Conservation (phyloP, 371 early-diverging fungal genomes). For the Syncephalastrum racemosum region DNA sequence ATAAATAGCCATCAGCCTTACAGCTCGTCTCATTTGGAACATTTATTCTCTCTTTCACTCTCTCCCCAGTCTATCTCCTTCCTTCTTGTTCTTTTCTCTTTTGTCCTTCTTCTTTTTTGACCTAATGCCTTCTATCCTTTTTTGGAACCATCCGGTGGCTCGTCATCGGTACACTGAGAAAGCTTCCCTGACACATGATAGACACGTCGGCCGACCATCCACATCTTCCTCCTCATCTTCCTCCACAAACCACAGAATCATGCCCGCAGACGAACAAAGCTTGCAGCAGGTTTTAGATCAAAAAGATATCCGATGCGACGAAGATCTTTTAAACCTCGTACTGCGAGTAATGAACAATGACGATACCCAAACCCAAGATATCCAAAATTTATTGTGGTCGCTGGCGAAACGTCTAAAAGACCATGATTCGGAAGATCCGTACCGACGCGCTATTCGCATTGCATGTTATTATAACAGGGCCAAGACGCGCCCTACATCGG, state of each 20-base stretch:
- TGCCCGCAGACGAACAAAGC: too few relatives aligned
- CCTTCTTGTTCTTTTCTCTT: background rate
- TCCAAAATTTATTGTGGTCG: too few relatives aligned
- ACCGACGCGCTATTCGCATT: conserved; percentile 12
- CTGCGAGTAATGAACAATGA: too few relatives aligned
- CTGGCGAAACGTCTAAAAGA: too few relatives aligned
- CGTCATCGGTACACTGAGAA: background rate
- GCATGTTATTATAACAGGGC: conserved; percentile 7
- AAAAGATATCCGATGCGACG: too few relatives aligned
- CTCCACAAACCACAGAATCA: too few relatives aligned
- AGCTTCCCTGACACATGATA: too few relatives aligned
- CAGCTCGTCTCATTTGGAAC: background rate
- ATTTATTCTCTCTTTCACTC: background rate
- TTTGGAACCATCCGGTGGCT: background rate
- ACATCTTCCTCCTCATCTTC: too few relatives aligned
- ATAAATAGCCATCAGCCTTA: background rate
- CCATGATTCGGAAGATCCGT: conserved; percentile 3
- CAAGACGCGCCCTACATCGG: background rate
- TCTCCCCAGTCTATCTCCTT: background rate
- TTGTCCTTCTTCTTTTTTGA: background rate
- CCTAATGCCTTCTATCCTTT: conserved; percentile 2
- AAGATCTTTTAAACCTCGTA: too few relatives aligned
- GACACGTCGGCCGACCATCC: too few relatives aligned
- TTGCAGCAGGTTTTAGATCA: too few relatives aligned
- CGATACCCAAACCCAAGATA: too few relatives aligned